Evolutionary conservation across 2,329 filamentous ascomycete species (phyloP).

Genomic region (Talaromyces sp.): DNA sequence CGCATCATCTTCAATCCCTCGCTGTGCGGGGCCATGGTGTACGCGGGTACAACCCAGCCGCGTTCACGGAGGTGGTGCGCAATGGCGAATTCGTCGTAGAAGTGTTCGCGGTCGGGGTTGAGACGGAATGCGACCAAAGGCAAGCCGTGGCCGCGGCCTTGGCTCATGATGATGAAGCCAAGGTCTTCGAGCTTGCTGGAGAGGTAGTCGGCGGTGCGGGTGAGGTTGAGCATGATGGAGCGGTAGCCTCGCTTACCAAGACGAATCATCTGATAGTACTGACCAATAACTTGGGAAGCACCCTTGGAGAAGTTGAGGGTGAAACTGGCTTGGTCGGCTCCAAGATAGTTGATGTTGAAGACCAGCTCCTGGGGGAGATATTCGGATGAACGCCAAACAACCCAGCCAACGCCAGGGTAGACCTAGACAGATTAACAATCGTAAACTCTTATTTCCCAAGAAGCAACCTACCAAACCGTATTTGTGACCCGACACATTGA

Average conservation of each 20-base stretch:
- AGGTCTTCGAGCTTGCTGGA: slow-evolving; percentile 68
- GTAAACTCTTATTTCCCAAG: neutral
- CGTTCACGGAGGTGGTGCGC: slow-evolving; percentile 83
- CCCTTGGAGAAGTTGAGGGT: slow-evolving; percentile 97
- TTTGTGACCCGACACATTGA: slow-evolving; percentile 95
- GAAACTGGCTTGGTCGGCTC: slow-evolving; percentile 91
- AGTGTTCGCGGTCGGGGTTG: slow-evolving; percentile 53
- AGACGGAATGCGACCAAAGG: slow-evolving; percentile 90
- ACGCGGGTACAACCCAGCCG: slow-evolving; percentile 92
- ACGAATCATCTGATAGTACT: slow-evolving; percentile 96
- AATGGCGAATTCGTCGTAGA: slow-evolving; percentile 72
- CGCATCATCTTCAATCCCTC: slow-evolving; percentile 84
- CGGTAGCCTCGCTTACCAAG: slow-evolving; percentile 90
- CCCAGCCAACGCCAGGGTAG: slow-evolving; percentile 93
- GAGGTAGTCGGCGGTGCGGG: slow-evolving; percentile 84
- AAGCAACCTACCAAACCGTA: slow-evolving; percentile 56
- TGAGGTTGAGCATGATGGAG: slow-evolving; percentile 91
- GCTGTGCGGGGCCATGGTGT: slow-evolving; percentile 93
- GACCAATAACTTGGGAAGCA: slow-evolving; percentile 88
- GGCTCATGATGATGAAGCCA: slow-evolving; percentile 85
- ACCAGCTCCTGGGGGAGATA: slow-evolving; percentile 87
- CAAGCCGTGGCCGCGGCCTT: slow-evolving; percentile 72
- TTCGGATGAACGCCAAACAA: slow-evolving; percentile 80
- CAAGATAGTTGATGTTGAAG: slow-evolving; percentile 99
- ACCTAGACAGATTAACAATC: slow-evolving; percentile 43